Percentiles rank a stretch among this genome's conserved stretches.
Evolutionary conservation across 2,329 filamentous ascomycete genomes (phyloP).

Genomic region (Aspergillus hiratsukae): DNA sequence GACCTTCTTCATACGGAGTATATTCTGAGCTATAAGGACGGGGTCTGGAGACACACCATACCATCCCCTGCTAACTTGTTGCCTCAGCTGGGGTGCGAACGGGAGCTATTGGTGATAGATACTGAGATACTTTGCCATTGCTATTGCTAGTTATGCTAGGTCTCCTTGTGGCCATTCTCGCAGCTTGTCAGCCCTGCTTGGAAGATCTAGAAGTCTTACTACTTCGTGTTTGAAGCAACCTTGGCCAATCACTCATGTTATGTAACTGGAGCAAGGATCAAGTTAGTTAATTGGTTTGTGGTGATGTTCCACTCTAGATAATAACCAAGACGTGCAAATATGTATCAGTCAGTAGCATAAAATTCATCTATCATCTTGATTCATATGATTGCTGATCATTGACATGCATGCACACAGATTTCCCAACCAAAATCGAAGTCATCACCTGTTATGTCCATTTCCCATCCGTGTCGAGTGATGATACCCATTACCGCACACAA

Average conservation of each 20-base stretch:
- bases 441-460: not conserved
- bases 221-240: no score
- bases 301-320: not conserved
- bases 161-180: no score
- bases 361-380: not conserved
- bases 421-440: not conserved
- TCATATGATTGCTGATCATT: not conserved
- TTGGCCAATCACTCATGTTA: not conserved
- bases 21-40: not conserved
- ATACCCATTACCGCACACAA: not conserved
- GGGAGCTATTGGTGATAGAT: no score
- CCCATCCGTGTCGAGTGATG: not conserved
- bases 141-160: no score
- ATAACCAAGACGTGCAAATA: not conserved
- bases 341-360: not conserved
- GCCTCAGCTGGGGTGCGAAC: not conserved
- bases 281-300: not conserved
- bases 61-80: no score
- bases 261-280: not conserved
- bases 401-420: not conserved
- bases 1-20: not conserved
- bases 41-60: not conserved
- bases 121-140: no score
- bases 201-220: no score
- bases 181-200: no score